Evolutionary conservation across 2,329 filamentous ascomycete species (phyloP), one percentile per base, ranked within the genome.

Genomic region (Xylaria polymorpha): DNA sequence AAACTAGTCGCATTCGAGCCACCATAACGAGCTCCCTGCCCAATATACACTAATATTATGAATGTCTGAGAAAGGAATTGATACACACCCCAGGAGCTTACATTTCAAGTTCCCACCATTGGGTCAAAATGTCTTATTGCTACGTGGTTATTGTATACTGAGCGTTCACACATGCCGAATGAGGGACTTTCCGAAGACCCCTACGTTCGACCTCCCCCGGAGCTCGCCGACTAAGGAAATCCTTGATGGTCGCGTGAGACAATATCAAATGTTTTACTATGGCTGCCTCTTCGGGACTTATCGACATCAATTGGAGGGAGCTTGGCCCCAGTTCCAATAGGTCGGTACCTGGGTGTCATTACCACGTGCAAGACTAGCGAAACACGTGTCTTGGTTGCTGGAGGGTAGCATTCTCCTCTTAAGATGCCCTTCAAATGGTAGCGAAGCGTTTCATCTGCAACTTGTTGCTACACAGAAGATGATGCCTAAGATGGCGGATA

Each of bases 301-400:
- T 57, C 18, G 32, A 46, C 35, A 20, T 67, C 14, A 25, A 22
- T 61, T 48, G 20, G 22, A 25, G 22, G 14, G 39, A 39, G n/a
- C n/a, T 14, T 35, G 35, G 46, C 8, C 55, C 50, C 48, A 46
- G 48, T 50, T 60, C 67, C 64, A 56, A 61, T 43, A 43, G 2
- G 12, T 50, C 55, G 64, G 67, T 56, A 67, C 29, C 29, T 46
- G 44, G 29, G 35, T 58, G 14, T 50, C 32, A 37, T 62, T 50
- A 59, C 67, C 67, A 69, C 67, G 67, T 66, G 67, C 59, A 20
- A 39, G 15, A 55, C 22, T 59, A 55, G 41, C 56, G 2, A 56
- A 46, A 37, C 51, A 62, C 51, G 37, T 58, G 46, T 39, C 32
- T 58, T 48, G 14, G 48, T 44, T 8, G 32, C 41, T 22, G 3